Evolutionary conservation across 441 rosid species (phyloP).

Genomic region (Populus hybrid): DNA sequence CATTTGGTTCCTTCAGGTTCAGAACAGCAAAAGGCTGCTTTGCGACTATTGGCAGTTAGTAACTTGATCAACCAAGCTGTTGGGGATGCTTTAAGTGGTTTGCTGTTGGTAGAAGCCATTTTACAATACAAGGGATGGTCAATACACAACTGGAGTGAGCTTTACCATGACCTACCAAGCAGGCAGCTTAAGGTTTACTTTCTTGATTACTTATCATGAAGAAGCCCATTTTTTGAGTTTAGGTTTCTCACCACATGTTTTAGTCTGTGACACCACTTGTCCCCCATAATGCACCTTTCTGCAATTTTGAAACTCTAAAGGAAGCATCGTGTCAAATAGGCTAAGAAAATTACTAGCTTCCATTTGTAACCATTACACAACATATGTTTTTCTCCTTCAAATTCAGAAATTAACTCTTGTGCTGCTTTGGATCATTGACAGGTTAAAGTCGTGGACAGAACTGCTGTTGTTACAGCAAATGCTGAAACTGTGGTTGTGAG

Average conservation of each 20-base stretch:
- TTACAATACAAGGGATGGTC: conserved; percentile 80
- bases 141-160: conserved; percentile 64
- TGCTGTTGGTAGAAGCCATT: conserved; percentile 89
- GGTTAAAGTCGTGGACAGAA: conserved; percentile 89
- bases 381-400: background rate
- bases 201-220: background rate
- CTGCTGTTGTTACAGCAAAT: conserved; percentile 63
- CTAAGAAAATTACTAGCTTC: background rate
- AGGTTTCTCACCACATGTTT: background rate
- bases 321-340: background rate
- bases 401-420: conserved; percentile 4
- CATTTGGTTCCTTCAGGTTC: conserved; percentile 44
- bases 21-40: conserved; percentile 66
- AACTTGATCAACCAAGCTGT: conserved; percentile 91
- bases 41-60: conserved; percentile 75
- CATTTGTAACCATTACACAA: background rate
- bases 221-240: background rate
- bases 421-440: conserved; percentile 17
- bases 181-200: conserved; percentile 72
- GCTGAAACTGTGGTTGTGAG: conserved; percentile 70
- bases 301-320: background rate
- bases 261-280: conserved; percentile 1
- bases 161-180: conserved; percentile 87
- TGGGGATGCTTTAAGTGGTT: conserved; percentile 88
- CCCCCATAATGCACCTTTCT: background rate